Conservation (phyloP, 768 basidiomycete genomes). For the Galerina marginata region DNA sequence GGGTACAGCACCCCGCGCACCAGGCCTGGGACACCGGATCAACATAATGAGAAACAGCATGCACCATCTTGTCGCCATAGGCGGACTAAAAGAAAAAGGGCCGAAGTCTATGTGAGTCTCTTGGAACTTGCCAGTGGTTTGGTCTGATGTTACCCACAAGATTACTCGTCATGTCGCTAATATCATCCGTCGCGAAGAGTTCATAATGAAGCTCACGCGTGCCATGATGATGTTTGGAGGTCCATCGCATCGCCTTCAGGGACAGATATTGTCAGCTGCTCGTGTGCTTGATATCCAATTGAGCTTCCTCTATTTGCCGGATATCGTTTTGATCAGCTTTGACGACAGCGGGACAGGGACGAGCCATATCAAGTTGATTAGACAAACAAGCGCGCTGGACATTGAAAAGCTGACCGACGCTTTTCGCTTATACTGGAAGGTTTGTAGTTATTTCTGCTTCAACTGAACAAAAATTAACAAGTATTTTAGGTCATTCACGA, state of each 20-base stretch:
- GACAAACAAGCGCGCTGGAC: constrained; percentile 73
- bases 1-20: constrained; percentile 22
- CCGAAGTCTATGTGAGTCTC: constrained; percentile 72
- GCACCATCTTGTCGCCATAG: constrained; percentile 28
- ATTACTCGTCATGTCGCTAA: constrained; percentile 86
- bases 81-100: constrained; percentile 66
- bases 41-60: constrained; percentile 21
- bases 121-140: background rate
- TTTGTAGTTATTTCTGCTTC: constrained; percentile 28
- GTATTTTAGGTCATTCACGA: constrained; percentile 78
- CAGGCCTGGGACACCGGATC: constrained; percentile 9
- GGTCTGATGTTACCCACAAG: constrained; percentile 38
- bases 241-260: constrained; percentile 81
- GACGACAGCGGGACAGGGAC: constrained; percentile 83
- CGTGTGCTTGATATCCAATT: constrained; percentile 74
- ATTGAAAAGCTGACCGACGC: constrained; percentile 77
- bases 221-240: constrained; percentile 92
- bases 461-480: background rate
- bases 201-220: constrained; percentile 82
- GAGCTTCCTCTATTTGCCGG: constrained; percentile 77
- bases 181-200: constrained; percentile 81
- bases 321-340: constrained; percentile 81
- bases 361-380: constrained; percentile 79
- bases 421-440: constrained; percentile 78
- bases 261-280: constrained; percentile 81